Conservation (phyloP, 495 filamentous ascomycete genomes). For the Rhypophila decipiens region DNA sequence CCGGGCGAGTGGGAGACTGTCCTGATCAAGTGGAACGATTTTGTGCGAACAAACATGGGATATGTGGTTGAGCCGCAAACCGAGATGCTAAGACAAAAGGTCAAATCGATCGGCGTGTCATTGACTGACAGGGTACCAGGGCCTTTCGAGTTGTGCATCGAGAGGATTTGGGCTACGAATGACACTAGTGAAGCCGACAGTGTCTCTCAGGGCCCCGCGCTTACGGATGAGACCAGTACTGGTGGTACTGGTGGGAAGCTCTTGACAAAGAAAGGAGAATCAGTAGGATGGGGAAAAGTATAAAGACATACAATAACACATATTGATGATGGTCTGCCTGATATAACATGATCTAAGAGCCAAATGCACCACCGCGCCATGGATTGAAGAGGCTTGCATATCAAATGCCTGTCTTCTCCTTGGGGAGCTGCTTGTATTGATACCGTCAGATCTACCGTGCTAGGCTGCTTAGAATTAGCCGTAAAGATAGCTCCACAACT, state of each 20-base stretch:
- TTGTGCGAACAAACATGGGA: conserved; percentile 91
- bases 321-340: neutral
- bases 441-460: no score
- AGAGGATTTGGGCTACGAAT: conserved; percentile 79
- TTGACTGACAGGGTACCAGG: conserved; percentile 85
- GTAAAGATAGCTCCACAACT: no score
- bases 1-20: conserved; percentile 91
- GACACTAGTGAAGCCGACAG: conserved; percentile 36
- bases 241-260: conserved; percentile 27
- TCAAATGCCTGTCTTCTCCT: no score
- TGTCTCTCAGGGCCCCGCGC: conserved; percentile 8
- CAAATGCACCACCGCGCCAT: no score
- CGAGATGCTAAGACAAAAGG: conserved; percentile 75
- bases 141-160: conserved; percentile 75
- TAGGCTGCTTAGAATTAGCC: no score
- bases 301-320: conserved; percentile 4
- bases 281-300: conserved; percentile 36
- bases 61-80: conserved; percentile 85
- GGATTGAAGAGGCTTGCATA: no score
- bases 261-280: conserved; percentile 41
- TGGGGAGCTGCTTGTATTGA: no score
- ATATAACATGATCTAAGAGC: no score
- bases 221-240: neutral
- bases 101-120: conserved; percentile 79
- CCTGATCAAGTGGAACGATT: conserved; percentile 79